Evolutionary conservation across 257 asterid genomes (phyloP), one percentile per base, ranked within the genome.

Genomic region (Petunia secreta): DNA sequence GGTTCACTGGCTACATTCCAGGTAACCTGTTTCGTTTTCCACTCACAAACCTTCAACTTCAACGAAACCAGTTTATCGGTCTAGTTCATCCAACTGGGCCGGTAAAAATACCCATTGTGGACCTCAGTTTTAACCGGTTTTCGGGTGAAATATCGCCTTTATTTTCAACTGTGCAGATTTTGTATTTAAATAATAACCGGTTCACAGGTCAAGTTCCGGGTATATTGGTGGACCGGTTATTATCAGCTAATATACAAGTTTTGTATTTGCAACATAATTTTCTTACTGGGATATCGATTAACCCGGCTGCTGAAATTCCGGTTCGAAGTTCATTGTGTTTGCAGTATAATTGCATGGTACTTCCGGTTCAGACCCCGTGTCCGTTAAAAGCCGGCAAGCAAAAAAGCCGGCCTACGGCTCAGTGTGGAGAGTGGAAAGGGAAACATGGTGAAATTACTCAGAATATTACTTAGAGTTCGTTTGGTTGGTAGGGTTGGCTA

Each of bases 281-380:
- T 55, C 59, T 96, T 58, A 96, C 99, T 11, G 98, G 99, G n/a
- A 94, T 96, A 8, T 89, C 86, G 80, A 94, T 96, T 0, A 89
- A 83, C 74, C 98, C 98, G 82, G 84, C 93, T 86, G 97, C 88
- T 16, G 92, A 84, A 82, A 96, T 96, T 77, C 99, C 99, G 0
- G 37, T 88, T 79, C 89, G 89, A 82, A 85, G 91, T 9, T 94
- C 99, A 0, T 62, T 95, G 87, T 95, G 99, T 81, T 84, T 93
- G 83, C 98, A 95, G 89, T 95, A 95, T 58, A 95, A 94, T 80
- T 94, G 98, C 79, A 92, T 94, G 98, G 97, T 94, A 43, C 87
- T 84, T 38, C 98, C 98, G 48, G 87, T 92, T 8, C 88, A 89
- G 87, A 89, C 97, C 59, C 92, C 98, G 2, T 94, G 98, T 81